Evolutionary conservation across 2,329 filamentous ascomycete genomes (phyloP).

Genomic region (Chalaropsis ovoidea): DNA sequence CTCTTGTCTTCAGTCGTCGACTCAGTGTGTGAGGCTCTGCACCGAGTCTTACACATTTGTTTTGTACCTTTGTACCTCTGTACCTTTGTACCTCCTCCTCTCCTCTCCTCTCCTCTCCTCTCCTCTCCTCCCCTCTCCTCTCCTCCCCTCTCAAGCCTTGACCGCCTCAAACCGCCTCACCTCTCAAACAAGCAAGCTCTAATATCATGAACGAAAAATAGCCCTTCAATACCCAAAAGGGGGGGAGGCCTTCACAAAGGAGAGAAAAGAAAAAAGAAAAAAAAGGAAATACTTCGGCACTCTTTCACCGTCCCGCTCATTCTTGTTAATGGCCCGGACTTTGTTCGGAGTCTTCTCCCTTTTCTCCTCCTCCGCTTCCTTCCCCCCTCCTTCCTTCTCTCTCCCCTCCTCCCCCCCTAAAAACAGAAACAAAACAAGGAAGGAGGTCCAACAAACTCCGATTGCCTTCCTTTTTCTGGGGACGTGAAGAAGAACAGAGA

Average conservation of each 20-base stretch:
- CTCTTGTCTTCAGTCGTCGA: no score
- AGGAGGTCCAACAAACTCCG: not conserved
- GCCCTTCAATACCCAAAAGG: not conserved
- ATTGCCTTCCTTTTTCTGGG: conserved; percentile 15
- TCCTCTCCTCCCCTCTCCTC: not conserved
- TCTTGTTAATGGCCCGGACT: conserved; percentile 3
- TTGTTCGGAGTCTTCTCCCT: not conserved
- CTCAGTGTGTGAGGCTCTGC: no score
- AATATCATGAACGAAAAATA: not conserved
- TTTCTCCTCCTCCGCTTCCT: not conserved
- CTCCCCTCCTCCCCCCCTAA: not conserved
- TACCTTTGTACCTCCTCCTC: not conserved
- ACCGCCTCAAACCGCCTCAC: not conserved
- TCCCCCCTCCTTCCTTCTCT: not conserved
- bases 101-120: not conserved
- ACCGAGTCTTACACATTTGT: no score
- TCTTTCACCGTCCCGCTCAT: not conserved
- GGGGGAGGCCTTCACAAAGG: not conserved
- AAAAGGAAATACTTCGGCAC: not conserved
- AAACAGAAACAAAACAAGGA: not conserved
- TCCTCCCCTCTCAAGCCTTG: not conserved
- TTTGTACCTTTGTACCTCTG: no score
- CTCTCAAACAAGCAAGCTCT: not conserved
- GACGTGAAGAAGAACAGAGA: not conserved
- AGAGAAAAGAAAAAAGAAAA: no score